These are phyloP conservation scores for Tetratostichococcus sp. DNA, from an alignment of 139 green algal genomes.

Conservation along the genomic window DNA sequence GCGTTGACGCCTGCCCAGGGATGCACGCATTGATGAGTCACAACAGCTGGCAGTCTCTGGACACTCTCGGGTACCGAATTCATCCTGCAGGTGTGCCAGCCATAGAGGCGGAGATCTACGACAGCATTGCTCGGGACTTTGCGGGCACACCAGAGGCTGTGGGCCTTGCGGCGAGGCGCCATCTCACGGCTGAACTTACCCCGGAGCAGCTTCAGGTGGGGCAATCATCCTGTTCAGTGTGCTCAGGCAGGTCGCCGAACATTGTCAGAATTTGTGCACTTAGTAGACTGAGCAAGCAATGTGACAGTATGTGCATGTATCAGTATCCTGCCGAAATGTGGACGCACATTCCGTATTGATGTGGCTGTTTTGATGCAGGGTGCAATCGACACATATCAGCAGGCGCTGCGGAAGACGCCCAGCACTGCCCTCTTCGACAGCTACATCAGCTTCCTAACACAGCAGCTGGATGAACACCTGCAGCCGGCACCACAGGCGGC, in stretches of 20 bases:
- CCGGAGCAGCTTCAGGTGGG: no score
- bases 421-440: slow-evolving; percentile 25
- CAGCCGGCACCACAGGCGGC: not conserved
- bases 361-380: not conserved
- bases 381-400: slow-evolving; percentile 22
- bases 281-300: no score
- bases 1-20: no score
- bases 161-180: slow-evolving; percentile 51
- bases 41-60: not conserved
- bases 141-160: slow-evolving; percentile 29
- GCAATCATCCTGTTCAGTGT: no score
- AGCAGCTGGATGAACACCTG: slow-evolving; percentile 14
- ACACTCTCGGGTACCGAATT: not conserved
- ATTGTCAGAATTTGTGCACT: no score
- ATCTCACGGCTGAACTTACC: not conserved
- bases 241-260: no score
- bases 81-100: not conserved
- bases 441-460: slow-evolving; percentile 34
- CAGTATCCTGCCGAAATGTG: no score
- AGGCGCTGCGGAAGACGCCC: slow-evolving; percentile 21
- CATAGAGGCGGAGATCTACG: slow-evolving; percentile 32
- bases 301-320: no score
- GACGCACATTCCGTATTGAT: no score
- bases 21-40: no score
- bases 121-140: slow-evolving; percentile 51